Evolutionary conservation across 2,329 filamentous ascomycete species (phyloP), one percentile per base, ranked within the genome.

Genomic region (Fusarium sp.): DNA sequence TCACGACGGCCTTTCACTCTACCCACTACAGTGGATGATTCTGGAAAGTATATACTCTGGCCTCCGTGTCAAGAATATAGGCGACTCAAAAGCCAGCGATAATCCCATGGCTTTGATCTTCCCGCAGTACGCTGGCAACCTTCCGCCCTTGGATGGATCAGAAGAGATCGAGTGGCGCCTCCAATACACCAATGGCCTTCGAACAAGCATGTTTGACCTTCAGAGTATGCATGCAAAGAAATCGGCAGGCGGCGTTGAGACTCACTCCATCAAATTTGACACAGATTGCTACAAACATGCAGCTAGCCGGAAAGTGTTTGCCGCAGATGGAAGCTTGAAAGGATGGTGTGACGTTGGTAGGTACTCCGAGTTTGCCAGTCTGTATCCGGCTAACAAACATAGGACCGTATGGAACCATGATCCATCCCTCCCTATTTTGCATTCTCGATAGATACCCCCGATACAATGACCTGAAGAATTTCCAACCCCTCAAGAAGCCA

Each of bases 161-260:
- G 76, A 78, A 30, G 76, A 77, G 15, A 78, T 78, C 4, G 75
- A 78, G 41, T 78, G 76, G 76, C 73, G 58, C 3, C 55, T 77
- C 7, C 48, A 52, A 14, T 78, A 75, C 28, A 59, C 63, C 2
- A 78, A 78, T 6, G 76, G 75, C 5, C 54, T 75, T 5, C 20
- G 66, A 20, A 51, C 52, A 42, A 78, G 75, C 62, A 78, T 78
- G 76, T 77, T 78, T 66, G 76, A 78, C 26, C 62, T 78, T 6
- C 76, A 78, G 42, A 75, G 68, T 22, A 55, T 66, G 1, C 76
- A 78, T 20, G 47, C 48, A 5, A 52, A 54, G 38, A 61, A 65
- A 18, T 71, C 76, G 2, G 32, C 36, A 1, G 34, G 52, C 5
- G 63, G 66, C 3, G 24, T 57, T 2, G 66, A 74, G 13, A 48